Conservation (phyloP, 495 filamentous ascomycete genomes). For the Tirmania nivea region DNA sequence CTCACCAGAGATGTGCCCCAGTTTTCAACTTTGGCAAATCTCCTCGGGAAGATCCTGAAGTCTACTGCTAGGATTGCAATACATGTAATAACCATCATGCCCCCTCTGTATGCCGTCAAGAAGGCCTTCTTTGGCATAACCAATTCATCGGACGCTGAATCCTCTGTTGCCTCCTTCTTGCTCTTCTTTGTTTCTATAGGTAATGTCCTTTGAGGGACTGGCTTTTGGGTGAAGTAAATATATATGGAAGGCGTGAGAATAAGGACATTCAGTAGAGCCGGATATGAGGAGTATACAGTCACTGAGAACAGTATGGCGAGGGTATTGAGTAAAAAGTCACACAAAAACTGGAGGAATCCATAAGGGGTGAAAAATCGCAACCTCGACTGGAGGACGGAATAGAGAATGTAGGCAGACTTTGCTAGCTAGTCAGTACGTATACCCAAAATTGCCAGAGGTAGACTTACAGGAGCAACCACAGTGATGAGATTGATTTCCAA, state of each 20-base stretch:
- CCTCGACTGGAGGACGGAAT: constrained; percentile 77
- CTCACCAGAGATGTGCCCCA: constrained; percentile 69
- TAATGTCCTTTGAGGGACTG: constrained; percentile 17
- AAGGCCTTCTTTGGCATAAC: constrained; percentile 64
- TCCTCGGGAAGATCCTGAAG: constrained; percentile 74
- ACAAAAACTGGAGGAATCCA: constrained; percentile 37
- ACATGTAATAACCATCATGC: constrained; percentile 86
- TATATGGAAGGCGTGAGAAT: constrained; percentile 47
- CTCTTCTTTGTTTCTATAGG: constrained; percentile 4
- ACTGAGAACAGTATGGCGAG: constrained; percentile 58
- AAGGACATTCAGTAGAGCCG: constrained; percentile 53
- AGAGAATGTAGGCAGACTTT: constrained; percentile 62
- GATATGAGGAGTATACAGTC: constrained; percentile 61
- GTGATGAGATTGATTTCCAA: constrained; percentile 71
- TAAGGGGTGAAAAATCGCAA: constrained; percentile 65
- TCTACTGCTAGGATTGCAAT: constrained; percentile 92
- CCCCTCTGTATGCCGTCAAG: constrained; percentile 69
- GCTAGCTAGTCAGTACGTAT: no score
- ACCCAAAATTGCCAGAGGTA: not conserved
- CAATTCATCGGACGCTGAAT: not conserved
- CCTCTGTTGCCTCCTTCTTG: constrained; percentile 7
- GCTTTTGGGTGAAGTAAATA: constrained; percentile 29
- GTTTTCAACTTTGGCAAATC: constrained; percentile 92
- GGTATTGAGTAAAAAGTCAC: constrained; percentile 77
- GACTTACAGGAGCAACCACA: constrained; percentile 58